Percentiles rank a stretch among this genome's conserved stretches.
These are phyloP conservation scores for Eleusine indica DNA, from an alignment of 176 grass and related monocot genomes.

Conservation along the genomic window DNA sequence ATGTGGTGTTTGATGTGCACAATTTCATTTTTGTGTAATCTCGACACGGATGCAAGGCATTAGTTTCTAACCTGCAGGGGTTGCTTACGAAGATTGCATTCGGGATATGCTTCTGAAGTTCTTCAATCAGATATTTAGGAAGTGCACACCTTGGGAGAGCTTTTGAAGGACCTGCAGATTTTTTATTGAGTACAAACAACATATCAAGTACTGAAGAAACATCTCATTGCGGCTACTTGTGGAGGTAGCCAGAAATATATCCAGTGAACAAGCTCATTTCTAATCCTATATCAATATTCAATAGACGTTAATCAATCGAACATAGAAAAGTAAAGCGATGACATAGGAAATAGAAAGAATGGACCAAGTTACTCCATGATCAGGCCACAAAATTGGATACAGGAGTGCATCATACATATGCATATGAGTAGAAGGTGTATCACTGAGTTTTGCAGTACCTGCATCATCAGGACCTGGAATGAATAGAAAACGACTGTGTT, in stretches of 20 bases:
- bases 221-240: background rate
- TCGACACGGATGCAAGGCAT: background rate
- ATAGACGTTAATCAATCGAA: slow-evolving; percentile 27
- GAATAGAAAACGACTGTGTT: slow-evolving; percentile 87
- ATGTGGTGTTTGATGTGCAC: background rate
- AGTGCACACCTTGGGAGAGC: slow-evolving; percentile 89
- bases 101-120: slow-evolving; percentile 85
- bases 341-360: slow-evolving; percentile 12
- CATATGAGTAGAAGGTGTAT: slow-evolving; percentile 21
- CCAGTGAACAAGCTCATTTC: slow-evolving; percentile 1
- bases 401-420: background rate
- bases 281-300: background rate
- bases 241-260: slow-evolving; percentile 1
- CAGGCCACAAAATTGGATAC: slow-evolving; percentile 9
- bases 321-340: slow-evolving; percentile 29
- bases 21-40: background rate
- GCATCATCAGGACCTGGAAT: slow-evolving; percentile 91
- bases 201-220: slow-evolving; percentile 29
- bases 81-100: slow-evolving; percentile 95
- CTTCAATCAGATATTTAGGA: slow-evolving; percentile 89
- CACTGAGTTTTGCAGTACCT: slow-evolving; percentile 56
- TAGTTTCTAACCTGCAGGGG: slow-evolving; percentile 81
- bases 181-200: slow-evolving; percentile 16
- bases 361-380: slow-evolving; percentile 10
- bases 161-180: slow-evolving; percentile 81